Base-by-base conservation (phyloP, 306 rosid genomes). In the Quercus gilva region DNA sequence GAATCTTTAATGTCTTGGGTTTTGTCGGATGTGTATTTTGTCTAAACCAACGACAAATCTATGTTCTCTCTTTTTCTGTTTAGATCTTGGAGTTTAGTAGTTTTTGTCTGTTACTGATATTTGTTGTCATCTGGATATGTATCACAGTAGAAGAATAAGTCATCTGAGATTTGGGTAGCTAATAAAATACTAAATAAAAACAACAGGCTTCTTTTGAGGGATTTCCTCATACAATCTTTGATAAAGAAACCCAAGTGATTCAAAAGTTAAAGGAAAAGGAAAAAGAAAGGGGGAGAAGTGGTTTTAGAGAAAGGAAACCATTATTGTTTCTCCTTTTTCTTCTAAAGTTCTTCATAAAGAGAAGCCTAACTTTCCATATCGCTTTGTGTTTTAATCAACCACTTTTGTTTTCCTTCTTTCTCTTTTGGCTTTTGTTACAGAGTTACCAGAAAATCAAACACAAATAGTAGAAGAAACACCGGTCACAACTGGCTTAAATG, bases 71-170 rank as follows among this genome's bases (percentile, higher is more conserved):
- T 73, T 35, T 26, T 71, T 57, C 28, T 61, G 53, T 68, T 18
- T 19, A 35, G 68, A 63, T 76, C 58, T 87, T 89, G 92, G 91
- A 88, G 88, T 81, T 18, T 90, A 81, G 91, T 81, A 74, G 85
- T 82, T 90, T 92, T 94, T 94, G 97, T 94, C 96, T 82, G 94
- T 76, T 88, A 70, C 82, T 77, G 84, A 71, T 64, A 76, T 82
- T 84, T 87, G 85, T 58, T 86, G 55, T 86, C 79, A 57, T 76
- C 74, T 85, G 78, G 72, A 26, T 79, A n/a, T 74, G 65, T 28
- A 28, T 83, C 70, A 55, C 28, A n/a, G 77, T 55, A 77, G 76
- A 57, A 76, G 61, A 60, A 51, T 76, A 83, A 59, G 79, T 74
- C 80, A 88, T 73, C 85, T 76, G 78, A 82, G 84, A 79, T 81